Percentiles rank a stretch among this genome's conserved stretches.
These are phyloP conservation scores for Ramalina peruviana DNA, from an alignment of 495 filamentous ascomycete species.

Conservation along the genomic window DNA sequence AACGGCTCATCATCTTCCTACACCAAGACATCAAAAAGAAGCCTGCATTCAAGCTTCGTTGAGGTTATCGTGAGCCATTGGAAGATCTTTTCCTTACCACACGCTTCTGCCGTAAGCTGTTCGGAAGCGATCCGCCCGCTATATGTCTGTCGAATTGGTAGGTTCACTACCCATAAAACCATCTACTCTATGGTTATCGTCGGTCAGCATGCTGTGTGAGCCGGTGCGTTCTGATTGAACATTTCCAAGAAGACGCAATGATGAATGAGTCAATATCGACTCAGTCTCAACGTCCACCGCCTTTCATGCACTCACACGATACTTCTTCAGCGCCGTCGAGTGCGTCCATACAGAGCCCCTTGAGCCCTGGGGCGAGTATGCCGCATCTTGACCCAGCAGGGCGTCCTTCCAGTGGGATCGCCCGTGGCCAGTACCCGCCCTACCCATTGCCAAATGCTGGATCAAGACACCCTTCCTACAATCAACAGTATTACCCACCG, in stretches of 20 bases:
- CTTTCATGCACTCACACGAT: slow-evolving; percentile 1
- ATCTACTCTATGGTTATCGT: neutral
- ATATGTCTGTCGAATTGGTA: no score
- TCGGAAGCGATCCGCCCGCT: no score
- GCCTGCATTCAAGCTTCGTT: neutral
- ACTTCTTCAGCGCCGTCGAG: slow-evolving; percentile 33
- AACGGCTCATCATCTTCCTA: neutral
- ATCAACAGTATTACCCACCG: slow-evolving; percentile 7
- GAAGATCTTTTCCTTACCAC: neutral
- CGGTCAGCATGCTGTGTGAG: neutral
- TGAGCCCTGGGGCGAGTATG: slow-evolving; percentile 9
- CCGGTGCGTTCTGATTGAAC: neutral
- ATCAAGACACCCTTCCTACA: slow-evolving; percentile 10
- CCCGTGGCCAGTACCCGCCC: slow-evolving; percentile 4
- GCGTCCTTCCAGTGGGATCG: slow-evolving; percentile 12
- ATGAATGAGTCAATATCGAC: slow-evolving; percentile 6
- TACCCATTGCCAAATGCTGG: slow-evolving; percentile 3
- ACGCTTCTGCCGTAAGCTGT: no score
- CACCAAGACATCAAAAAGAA: neutral
- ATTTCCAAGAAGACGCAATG: neutral
- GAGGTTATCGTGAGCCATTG: neutral
- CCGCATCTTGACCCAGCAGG: slow-evolving; percentile 8
- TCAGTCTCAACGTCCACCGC: slow-evolving; percentile 4
- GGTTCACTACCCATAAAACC: no score
- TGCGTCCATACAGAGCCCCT: slow-evolving; percentile 31